These are phyloP conservation scores for Quercus glauca DNA, from an alignment of 306 rosid genomes.

Conservation along the genomic window DNA sequence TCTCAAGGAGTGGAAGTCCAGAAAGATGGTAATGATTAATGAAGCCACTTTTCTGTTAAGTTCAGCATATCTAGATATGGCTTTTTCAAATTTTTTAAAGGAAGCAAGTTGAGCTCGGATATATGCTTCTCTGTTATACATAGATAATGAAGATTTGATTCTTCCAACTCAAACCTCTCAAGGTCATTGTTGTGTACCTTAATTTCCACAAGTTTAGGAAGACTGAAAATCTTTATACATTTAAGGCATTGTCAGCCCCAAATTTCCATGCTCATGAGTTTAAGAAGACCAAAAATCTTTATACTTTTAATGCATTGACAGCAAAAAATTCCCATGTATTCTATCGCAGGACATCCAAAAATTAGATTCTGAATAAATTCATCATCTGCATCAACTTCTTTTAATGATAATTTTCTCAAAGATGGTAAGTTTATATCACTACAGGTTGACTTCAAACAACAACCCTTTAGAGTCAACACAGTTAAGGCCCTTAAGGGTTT, in stretches of 20 bases:
- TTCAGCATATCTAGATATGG: not conserved
- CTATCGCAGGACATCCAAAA: too few species aligned
- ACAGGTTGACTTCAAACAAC: constrained; percentile 2
- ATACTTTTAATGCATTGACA: too few species aligned
- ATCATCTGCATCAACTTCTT: constrained; percentile 8
- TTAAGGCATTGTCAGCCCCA: too few species aligned
- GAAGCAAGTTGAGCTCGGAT: not conserved
- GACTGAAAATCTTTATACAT: too few species aligned
- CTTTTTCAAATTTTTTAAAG: constrained; percentile 10
- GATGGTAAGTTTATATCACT: not conserved
- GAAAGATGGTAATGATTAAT: constrained; percentile 1
- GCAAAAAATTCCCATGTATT: too few species aligned
- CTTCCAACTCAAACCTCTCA: too few species aligned
- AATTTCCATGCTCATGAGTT: too few species aligned
- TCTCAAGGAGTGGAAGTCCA: constrained; percentile 29
- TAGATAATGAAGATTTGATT: not conserved
- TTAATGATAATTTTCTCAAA: not conserved
- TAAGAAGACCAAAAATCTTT: too few species aligned
- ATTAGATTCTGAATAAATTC: too few species aligned
- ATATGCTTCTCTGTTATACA: not conserved
- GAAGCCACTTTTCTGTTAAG: constrained; percentile 19
- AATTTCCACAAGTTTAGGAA: too few species aligned
- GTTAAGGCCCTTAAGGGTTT: constrained; percentile 25
- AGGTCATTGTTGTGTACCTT: too few species aligned
- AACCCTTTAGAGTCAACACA: constrained; percentile 14